Evolutionary conservation across 352 stramenopile genomes (phyloP), one percentile per base, ranked within the genome.

Genomic region (Phytopythium cucurbitacearum): DNA sequence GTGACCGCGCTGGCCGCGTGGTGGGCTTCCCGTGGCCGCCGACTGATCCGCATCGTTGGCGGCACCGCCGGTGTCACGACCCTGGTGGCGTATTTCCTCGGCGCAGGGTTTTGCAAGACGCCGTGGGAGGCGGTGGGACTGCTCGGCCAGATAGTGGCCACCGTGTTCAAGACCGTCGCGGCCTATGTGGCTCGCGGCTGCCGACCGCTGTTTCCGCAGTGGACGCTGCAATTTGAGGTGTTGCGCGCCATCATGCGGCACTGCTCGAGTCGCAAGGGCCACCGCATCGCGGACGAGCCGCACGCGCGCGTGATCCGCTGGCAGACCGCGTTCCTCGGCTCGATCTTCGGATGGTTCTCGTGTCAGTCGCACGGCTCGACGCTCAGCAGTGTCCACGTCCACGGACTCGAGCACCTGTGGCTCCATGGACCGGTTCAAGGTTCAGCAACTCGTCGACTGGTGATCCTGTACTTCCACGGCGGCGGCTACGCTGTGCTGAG

Each of bases 161-260:
- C 56, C 10, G 13, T 66, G 13, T 49, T 37, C 32, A 59, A 33
- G 9, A 62, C 59, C 8, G 40, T 45, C 3, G 34, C 55, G 48
- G 48, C 51, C 34, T 71, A 56, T 43, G 40, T 69, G 1, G 53
- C 46, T 1, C 67, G 75, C n/a, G 69, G 69, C 0, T 74, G 62
- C 44, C 52, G 51, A 35, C 62, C 72, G 12, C 62, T 53, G 11
- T 80, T 79, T 47, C 47, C 59, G 12, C 66, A 76, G 46, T 86
- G 71, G 75, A 73, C 71, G 34, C 56, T 86, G 13, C 39, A 48
- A 8, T 85, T 67, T 41, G 73, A 81, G 48, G n/a, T 69, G 38
- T 55, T 71, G 2, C 65, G 58, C 12, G 65, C 43, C 12, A 33
- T 78, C 12, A 52, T 72, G 49, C 50, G 51, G 39, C 50, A n/a